Base-by-base conservation (phyloP, 352 stramenopile species). In the Phytophthora capsici region DNA sequence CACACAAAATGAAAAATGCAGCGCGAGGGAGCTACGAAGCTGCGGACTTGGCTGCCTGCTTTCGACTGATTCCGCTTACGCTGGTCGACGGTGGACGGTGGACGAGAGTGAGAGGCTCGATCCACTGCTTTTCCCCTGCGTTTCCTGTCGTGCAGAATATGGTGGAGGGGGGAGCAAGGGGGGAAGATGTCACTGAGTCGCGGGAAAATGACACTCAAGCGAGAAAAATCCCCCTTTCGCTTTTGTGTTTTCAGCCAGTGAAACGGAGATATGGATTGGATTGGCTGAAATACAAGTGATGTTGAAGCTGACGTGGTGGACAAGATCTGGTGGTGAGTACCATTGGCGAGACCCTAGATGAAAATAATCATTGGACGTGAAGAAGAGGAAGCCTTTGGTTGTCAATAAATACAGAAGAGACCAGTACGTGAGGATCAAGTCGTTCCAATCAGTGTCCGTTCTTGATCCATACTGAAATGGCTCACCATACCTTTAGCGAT, bases 1-100 rank as follows among this genome's bases (percentile, higher is more conserved):
- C 59, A 81, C 68, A 67, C 69, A 81, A 77, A 75, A 77, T 78
- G 65, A 71, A 76, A 78, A 74, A 81, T 81, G 73, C 73, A 81
- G 58, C 28, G 56, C 53, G 57, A 52, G 22, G 28, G 34, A 23
- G 55, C 40, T 40, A 47, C n/a, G 53, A 25, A 12, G 36, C 9
- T 41, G 50, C 20, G 41, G 34, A 47, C 34, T 34, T 63, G 60
- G 28, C 50, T 61, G 59, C 23, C 28, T 40, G 41, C 36, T 43
- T 13, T 22, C 20, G 50, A 52, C 38, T 41, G 40, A 32, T 51
- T 57, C 41, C 57, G 47, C 37, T 52, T 9, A 20, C 22, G 10
- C 25, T 28, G 25, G 25, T 28, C 25, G 25, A 28, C 25, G 48
- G 55, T 58, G 46, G 45, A 61, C 46, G 36, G 57, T 55, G 60